Evolutionary conservation across 2,329 filamentous ascomycete genomes (phyloP).

Genomic region (Pleurostoma richardsiae): DNA sequence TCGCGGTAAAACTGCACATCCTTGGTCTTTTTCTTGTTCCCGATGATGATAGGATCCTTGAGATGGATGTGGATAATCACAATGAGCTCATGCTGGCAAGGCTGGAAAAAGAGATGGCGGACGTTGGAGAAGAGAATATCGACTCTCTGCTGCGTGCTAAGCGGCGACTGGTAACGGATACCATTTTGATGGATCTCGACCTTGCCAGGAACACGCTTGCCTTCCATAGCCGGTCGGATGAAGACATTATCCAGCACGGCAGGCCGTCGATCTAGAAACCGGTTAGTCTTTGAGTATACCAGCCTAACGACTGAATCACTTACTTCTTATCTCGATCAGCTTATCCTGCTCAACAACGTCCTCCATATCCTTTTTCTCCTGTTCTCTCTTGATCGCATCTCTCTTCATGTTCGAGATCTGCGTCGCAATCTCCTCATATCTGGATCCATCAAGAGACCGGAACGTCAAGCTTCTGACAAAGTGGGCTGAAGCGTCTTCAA

Average conservation of each 20-base stretch:
- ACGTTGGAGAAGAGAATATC: slow-evolving; percentile 98
- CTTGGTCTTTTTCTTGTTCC: slow-evolving; percentile 96
- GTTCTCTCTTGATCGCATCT: slow-evolving; percentile 83
- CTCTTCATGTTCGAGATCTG: slow-evolving; percentile 97
- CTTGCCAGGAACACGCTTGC: slow-evolving; percentile 92
- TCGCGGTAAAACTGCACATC: slow-evolving; percentile 98
- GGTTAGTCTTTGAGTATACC: slow-evolving; percentile 29
- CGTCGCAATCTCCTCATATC: slow-evolving; percentile 85
- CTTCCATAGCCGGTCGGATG: slow-evolving; percentile 90
- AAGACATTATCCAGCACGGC: slow-evolving; percentile 90
- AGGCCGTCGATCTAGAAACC: slow-evolving; percentile 73
- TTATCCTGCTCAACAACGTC: slow-evolving; percentile 99
- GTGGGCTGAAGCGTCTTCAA: slow-evolving; percentile 92
- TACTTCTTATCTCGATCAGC: slow-evolving; percentile 87
- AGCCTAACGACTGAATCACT: slow-evolving; percentile 24
- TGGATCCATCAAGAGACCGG: slow-evolving; percentile 80
- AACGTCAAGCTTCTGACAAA: slow-evolving; percentile 96
- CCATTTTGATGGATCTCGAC: slow-evolving; percentile 98
- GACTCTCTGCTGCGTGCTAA: slow-evolving; percentile 76
- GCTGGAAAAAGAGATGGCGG: slow-evolving; percentile 98
- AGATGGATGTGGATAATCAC: slow-evolving; percentile 98
- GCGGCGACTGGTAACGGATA: slow-evolving; percentile 85
- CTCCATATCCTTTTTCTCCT: slow-evolving; percentile 99
- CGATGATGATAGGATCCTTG: slow-evolving; percentile 96
- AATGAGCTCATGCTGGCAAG: slow-evolving; percentile 91